These are phyloP conservation scores for Pichia rugopelliculosa DNA, from an alignment of 805 yeast genomes.

Conservation along the genomic window DNA sequence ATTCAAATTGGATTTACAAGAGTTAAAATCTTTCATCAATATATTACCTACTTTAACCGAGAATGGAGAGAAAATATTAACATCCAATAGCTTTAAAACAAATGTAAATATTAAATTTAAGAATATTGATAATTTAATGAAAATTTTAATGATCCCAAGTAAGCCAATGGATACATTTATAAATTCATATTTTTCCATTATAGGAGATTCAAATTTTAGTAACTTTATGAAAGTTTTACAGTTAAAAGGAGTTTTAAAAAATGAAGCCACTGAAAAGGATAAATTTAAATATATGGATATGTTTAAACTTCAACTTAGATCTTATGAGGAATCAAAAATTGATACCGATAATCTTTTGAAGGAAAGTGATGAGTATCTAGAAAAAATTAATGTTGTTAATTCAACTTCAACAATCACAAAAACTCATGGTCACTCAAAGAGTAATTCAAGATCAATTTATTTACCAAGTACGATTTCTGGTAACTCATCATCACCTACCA, in stretches of 20 bases:
- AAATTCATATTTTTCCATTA: slow-evolving; percentile 54
- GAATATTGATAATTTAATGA: slow-evolving; percentile 54
- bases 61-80: slow-evolving; percentile 26
- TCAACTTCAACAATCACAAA: neutral
- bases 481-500: slow-evolving; percentile 7
- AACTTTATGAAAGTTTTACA: slow-evolving; percentile 62
- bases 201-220: slow-evolving; percentile 54
- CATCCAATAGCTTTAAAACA: slow-evolving; percentile 20
- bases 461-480: slow-evolving; percentile 12
- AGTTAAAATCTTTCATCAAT: slow-evolving; percentile 48
- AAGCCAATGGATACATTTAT: slow-evolving; percentile 63
- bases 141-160: slow-evolving; percentile 54
- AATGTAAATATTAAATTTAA: slow-evolving; percentile 20
- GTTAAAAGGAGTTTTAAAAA: slow-evolving; percentile 43
- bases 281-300: slow-evolving; percentile 31
- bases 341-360: slow-evolving; percentile 21
- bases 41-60: slow-evolving; percentile 40
- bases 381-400: slow-evolving; percentile 16
- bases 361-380: slow-evolving; percentile 25
- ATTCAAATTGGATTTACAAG: slow-evolving; percentile 62
- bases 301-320: slow-evolving; percentile 31
- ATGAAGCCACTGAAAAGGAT: slow-evolving; percentile 30
- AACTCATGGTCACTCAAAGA: slow-evolving; percentile 8
- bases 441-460: slow-evolving; percentile 10
- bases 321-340: slow-evolving; percentile 23